Conservation (phyloP, 2,329 filamentous ascomycete genomes). For the Furcasterigmium furcatum region DNA sequence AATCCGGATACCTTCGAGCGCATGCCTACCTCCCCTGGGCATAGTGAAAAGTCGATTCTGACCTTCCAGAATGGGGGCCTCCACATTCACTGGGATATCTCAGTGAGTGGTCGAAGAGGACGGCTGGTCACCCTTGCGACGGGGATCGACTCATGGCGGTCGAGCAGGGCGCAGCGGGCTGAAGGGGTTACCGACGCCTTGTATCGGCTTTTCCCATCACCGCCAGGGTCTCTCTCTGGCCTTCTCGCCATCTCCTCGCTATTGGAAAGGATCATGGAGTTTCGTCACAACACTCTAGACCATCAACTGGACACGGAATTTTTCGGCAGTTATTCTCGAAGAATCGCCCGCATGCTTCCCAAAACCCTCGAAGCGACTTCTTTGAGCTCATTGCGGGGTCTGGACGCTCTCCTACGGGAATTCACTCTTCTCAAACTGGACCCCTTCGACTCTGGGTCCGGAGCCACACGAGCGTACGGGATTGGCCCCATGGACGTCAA, state of each 20-base stretch:
- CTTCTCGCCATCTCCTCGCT: background rate
- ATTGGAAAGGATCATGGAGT: background rate
- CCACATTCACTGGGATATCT: background rate
- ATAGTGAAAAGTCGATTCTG: background rate
- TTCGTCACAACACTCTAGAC: background rate
- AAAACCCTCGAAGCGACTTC: background rate
- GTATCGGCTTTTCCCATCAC: background rate
- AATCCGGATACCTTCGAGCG: background rate
- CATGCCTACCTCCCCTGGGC: background rate
- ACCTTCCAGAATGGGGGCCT: background rate
- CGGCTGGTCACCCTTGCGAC: background rate
- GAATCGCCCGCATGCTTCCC: background rate
- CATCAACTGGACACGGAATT: background rate
- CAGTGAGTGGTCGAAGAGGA: background rate
- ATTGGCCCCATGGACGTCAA: background rate
- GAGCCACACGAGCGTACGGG: background rate
- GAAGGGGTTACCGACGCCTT: background rate
- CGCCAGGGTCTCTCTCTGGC: background rate
- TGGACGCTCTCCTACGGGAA: background rate
- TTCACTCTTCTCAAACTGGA: background rate
- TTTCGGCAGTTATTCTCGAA: background rate
- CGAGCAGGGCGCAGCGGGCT: background rate
- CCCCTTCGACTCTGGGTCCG: background rate
- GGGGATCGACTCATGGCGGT: background rate
- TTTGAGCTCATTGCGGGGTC: background rate